Evolutionary conservation across 164 flowering plant genomes (phyloP), one percentile per base, ranked within the genome.

Genomic region (Vitis rupestris): DNA sequence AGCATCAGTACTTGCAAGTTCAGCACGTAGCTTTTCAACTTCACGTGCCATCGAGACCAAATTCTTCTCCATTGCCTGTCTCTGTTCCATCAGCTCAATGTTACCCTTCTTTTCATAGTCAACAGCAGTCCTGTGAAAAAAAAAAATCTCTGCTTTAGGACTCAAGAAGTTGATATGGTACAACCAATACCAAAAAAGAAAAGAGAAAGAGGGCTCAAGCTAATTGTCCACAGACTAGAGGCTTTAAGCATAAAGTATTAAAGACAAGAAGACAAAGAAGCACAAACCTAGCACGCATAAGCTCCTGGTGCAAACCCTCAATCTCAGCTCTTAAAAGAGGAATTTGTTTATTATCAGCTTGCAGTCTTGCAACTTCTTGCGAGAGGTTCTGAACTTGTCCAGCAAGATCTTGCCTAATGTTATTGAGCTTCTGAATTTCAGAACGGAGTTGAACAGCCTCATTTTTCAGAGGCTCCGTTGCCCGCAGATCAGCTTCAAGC

Each of bases 31-130:
- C 81, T 88, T 95, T 76, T 95, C 99, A 74, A 88, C 88, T 81
- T 95, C 99, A 52, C 97, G 90, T 51, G 97, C 96, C 97, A 95
- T 89, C 59, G 90, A 83, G 70, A 93, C 82, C 84, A 95, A 74
- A 75, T 90, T 91, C 72, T 89, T 93, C 84, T 95, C 97, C 98
- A 91, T 88, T 51, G 87, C 81, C 68, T 88, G 94, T 63, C 90
- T 84, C 72, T 95, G 98, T 60, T 91, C 97, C 85, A 88, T 58
- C 74, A 91, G 69, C 79, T 90, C 98, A 66, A 90, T 76, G 64
- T 84, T 84, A 53, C 86, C 90, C 78, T 91, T 90, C 87, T 91
- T 95, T 75, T 95, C 99, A 81, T 79, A 90, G 56, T 93, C 98
- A 76, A 87, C 75, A 37, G 92, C 94, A 80, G 75, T 64, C 80